A percentile compares a stretch with the other conserved stretches of the same genome.
Conservation (phyloP, 2,329 filamentous ascomycete genomes). For the Corinectria fuckeliana region DNA sequence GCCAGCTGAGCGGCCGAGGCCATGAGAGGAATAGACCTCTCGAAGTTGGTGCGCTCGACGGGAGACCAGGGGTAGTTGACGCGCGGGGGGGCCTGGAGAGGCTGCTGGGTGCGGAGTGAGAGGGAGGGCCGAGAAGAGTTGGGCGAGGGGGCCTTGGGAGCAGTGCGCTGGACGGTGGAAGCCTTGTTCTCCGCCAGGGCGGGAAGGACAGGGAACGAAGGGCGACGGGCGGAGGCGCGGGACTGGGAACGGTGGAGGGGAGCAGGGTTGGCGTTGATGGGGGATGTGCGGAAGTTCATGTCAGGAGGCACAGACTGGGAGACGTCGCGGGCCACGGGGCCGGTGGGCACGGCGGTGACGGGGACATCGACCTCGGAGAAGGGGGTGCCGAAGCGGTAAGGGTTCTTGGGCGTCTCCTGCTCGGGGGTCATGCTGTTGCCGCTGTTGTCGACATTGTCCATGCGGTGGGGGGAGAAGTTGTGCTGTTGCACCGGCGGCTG, state of each 20-base stretch:
- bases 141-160: conserved; percentile 43
- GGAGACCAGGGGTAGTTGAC: conserved; percentile 64
- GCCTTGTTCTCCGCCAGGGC: conserved; percentile 70
- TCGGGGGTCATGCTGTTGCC: conserved; percentile 60
- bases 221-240: conserved; percentile 65
- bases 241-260: conserved; percentile 58
- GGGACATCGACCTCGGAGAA: conserved; percentile 92
- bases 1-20: conserved; percentile 37
- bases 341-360: conserved; percentile 73
- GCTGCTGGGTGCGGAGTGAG: conserved; percentile 44
- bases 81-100: conserved; percentile 60
- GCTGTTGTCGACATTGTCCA: conserved; percentile 58
- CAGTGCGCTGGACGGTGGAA: conserved; percentile 43
- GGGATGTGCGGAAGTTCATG: conserved; percentile 75
- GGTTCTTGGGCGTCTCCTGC: conserved; percentile 60
- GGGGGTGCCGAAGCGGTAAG: conserved; percentile 83
- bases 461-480: conserved; percentile 57
- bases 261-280: conserved; percentile 41
- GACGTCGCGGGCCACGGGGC: conserved; percentile 76
- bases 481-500: conserved; percentile 31
- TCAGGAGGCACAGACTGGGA: conserved; percentile 94
- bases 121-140: conserved; percentile 45
- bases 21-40: conserved; percentile 52
- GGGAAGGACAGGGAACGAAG: conserved; percentile 72
- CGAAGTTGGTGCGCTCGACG: conserved; percentile 52